Percentiles rank a stretch among this genome's conserved stretches.
phyloP scores from a whole-genome alignment of 2,329 filamentous ascomycete genomes.

The Nannizzia gypsea region DNA sequence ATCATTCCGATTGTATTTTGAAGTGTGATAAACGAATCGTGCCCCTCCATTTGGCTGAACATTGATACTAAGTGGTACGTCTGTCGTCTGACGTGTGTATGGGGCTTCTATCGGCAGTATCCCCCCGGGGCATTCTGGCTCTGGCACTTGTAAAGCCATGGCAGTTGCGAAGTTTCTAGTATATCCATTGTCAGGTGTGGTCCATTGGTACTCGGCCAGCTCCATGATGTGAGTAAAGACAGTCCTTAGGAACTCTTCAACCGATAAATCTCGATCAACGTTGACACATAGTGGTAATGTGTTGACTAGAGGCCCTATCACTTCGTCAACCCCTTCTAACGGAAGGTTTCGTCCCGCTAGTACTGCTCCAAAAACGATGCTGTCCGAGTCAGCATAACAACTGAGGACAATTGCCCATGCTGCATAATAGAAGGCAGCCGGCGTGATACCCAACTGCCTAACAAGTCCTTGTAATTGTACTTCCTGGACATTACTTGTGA shows the following conservation, averaged over 20 bases:
- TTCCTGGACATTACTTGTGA: background rate
- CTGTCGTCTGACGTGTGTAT: slow-evolving; percentile 8
- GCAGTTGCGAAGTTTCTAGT: background rate
- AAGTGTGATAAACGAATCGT: background rate
- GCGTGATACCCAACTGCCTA: slow-evolving; percentile 10
- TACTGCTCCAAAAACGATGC: slow-evolving; percentile 26
- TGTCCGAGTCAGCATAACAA: slow-evolving; percentile 21
- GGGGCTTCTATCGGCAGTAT: slow-evolving; percentile 4
- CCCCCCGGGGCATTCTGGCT: background rate
- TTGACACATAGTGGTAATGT: slow-evolving; percentile 28
- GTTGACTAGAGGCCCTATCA: slow-evolving; percentile 34
- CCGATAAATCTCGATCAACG: slow-evolving; percentile 15
- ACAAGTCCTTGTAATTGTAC: background rate
- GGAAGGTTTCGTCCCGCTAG: slow-evolving; percentile 28
- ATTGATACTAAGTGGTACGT: background rate
- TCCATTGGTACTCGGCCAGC: slow-evolving; percentile 41
- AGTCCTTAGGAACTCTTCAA: slow-evolving; percentile 27
- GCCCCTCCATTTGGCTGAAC: background rate
- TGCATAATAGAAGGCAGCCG: slow-evolving; percentile 18
- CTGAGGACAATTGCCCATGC: slow-evolving; percentile 30
- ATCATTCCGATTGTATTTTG: background rate
- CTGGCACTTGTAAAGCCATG: background rate
- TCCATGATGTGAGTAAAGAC: slow-evolving; percentile 43
- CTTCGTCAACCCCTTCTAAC: slow-evolving; percentile 28
- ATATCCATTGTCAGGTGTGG: slow-evolving; percentile 19